Evolutionary conservation across 73 alveolate species (phyloP).

Genomic region (Stentor coeruleus): DNA sequence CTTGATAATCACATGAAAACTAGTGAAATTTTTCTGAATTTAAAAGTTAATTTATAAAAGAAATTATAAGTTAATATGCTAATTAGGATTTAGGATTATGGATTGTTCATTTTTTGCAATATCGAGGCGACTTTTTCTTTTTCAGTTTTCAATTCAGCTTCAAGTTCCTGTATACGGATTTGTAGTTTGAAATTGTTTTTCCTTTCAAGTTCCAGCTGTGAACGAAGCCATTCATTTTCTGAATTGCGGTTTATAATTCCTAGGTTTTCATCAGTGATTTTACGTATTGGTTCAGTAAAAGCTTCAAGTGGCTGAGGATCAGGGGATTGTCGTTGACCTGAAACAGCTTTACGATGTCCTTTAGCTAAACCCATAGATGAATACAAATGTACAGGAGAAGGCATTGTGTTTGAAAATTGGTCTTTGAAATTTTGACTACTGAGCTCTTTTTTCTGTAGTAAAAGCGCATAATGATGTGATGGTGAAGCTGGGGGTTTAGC

Average conservation of each 20-base stretch:
- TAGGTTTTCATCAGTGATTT: neutral
- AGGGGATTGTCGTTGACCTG: slow-evolving; percentile 7
- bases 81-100: no score
- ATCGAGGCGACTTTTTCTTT: no score
- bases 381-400: slow-evolving; percentile 4
- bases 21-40: no score
- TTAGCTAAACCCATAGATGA: neutral
- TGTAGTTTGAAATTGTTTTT: neutral
- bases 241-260: neutral
- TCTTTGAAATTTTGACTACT: neutral
- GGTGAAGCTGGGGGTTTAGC: slow-evolving; percentile 27
- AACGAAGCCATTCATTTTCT: neutral
- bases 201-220: slow-evolving; percentile 1
- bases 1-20: no score
- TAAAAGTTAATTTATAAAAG: no score
- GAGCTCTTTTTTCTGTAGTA: slow-evolving; percentile 16
- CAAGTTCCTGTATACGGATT: neutral
- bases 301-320: neutral
- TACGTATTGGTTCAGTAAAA: neutral
- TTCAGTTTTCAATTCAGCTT: neutral
- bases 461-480: slow-evolving; percentile 2
- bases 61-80: no score
- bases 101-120: no score
- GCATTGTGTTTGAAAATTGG: neutral
- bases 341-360: slow-evolving; percentile 16